phyloP scores from a whole-genome alignment of 345 rosid genomes.

The Zanthoxylum bungeanum region DNA sequence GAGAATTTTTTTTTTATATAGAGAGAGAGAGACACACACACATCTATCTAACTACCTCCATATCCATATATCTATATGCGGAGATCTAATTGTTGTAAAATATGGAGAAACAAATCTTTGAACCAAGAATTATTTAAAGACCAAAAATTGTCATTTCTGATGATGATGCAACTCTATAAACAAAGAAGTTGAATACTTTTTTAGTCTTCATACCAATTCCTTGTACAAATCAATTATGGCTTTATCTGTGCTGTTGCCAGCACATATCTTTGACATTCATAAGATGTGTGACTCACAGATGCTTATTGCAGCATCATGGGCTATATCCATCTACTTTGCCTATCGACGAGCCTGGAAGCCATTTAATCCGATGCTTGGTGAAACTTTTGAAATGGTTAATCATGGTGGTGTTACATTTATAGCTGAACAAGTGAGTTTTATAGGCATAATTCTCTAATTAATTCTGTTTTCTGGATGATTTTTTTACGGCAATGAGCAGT shows the following conservation, averaged over 20 bases:
- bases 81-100: too few relatives aligned
- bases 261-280: not conserved
- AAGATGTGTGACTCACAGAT: slow-evolving; percentile 9
- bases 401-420: slow-evolving; percentile 71
- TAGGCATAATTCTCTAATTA: not conserved
- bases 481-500: not conserved
- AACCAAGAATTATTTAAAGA: not conserved
- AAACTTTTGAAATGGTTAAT: slow-evolving; percentile 87
- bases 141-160: not conserved
- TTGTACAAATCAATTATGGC: not conserved
- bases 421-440: slow-evolving; percentile 70
- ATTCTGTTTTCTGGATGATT: slow-evolving; percentile 4
- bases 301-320: slow-evolving; percentile 76
- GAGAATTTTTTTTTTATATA: too few relatives aligned
- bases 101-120: not conserved
- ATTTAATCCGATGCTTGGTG: slow-evolving; percentile 97
- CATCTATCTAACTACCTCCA: too few relatives aligned
- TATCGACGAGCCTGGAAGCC: slow-evolving; percentile 96
- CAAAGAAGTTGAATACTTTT: not conserved
- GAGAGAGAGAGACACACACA: too few relatives aligned
- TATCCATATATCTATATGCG: too few relatives aligned
- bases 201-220: not conserved
- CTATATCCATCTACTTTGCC: slow-evolving; percentile 87
- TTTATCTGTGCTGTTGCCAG: too few relatives aligned
- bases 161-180: not conserved